A percentile compares a stretch with the other conserved stretches of the same genome.
These are phyloP conservation scores for Pyrenula aspistea DNA, from an alignment of 495 filamentous ascomycete species.

Conservation along the genomic window DNA sequence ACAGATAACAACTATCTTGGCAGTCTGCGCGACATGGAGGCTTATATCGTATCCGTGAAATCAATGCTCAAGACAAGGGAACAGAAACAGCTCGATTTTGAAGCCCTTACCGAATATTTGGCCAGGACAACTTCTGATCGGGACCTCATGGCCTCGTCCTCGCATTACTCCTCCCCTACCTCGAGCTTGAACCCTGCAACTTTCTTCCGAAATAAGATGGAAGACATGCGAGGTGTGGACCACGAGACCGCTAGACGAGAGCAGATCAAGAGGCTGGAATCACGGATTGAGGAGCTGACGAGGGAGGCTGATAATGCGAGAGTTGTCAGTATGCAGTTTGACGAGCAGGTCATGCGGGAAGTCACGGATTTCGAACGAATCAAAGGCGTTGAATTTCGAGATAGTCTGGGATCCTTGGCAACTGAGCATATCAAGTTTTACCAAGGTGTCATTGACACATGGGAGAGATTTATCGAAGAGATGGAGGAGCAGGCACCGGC, in stretches of 20 bases:
- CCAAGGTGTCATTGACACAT: constrained; percentile 62
- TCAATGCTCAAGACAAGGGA: constrained; percentile 83
- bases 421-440: constrained; percentile 86
- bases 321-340: constrained; percentile 73
- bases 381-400: constrained; percentile 85
- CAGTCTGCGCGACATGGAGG: constrained; percentile 82
- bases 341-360: constrained; percentile 88
- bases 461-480: constrained; percentile 80
- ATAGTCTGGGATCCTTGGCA: constrained; percentile 70
- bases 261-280: constrained; percentile 74
- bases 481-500: constrained; percentile 54
- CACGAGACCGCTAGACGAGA: constrained; percentile 86
- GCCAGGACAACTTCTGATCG: constrained; percentile 81
- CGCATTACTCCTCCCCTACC: constrained; percentile 45
- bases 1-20: constrained; percentile 94
- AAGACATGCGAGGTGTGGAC: constrained; percentile 93
- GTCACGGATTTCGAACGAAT: constrained; percentile 91
- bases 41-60: constrained; percentile 76
- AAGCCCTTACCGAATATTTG: constrained; percentile 90
- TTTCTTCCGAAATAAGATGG: constrained; percentile 91
- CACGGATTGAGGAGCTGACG: constrained; percentile 81
- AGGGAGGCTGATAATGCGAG: constrained; percentile 78
- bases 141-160: constrained; percentile 61
- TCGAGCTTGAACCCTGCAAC: constrained; percentile 57
- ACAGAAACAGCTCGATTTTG: constrained; percentile 96